Evolutionary conservation across 73 alveolate species (phyloP), one percentile per base, ranked within the genome.

Genomic region (Paramecium sonneborni): DNA sequence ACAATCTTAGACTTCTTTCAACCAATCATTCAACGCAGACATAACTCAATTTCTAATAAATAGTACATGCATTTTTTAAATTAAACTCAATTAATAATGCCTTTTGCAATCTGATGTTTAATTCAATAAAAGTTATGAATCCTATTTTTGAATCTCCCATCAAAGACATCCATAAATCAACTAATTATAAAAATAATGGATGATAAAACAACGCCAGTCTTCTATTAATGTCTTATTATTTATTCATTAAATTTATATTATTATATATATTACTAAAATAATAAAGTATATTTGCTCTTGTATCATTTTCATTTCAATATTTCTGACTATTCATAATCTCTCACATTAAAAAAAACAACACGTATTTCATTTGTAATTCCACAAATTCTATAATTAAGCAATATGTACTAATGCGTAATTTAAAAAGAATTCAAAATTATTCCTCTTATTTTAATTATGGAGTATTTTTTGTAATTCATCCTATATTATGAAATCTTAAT

Each of bases 11-110:
- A 88, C 84, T 72, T 88, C 94, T 69, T 72, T 88, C 6, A 88
- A 37, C 94, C 94, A 88, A 88, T 88, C 94, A 88, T 88, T 88
- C 32, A 88, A 43, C 11, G 94, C 94, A 37, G 94, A 88, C 46
- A 88, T 82, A 72, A 88, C 85, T 43, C 67, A 57, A 57, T 41
- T 24, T 44, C 48, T 21, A 88, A 24, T 69, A 38, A 57, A 67
- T 43, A 88, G 39, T 88, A 70, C 90, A 88, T 30, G 82, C 91
- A 88, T 69, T 70, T 88, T 88, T 88, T 34, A 88, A 37, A 10
- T 70, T 41, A 32, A 88, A 88, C 35, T 88, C 94, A 26, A 88
- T 70, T 12, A 79, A 11, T 20, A 79, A 48, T 41, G 84, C 88
- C 52, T 82, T 41, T 32, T 69, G 52, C 24, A 88, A 43, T 88